Conservation (phyloP, 2,329 filamentous ascomycete genomes). For the Hirsutella thompsonii region DNA sequence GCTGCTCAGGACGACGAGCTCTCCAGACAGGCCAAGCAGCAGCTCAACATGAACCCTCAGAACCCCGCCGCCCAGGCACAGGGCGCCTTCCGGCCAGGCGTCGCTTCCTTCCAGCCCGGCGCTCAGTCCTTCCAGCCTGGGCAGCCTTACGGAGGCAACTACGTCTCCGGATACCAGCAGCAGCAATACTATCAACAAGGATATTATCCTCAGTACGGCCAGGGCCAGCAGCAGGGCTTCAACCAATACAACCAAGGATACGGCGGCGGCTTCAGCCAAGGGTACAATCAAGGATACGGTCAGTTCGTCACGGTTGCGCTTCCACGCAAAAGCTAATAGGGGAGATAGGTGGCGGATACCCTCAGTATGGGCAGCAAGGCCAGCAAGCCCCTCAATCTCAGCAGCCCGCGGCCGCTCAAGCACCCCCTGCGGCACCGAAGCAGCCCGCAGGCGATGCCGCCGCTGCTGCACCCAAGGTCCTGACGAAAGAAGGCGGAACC, state of each 20-base stretch:
- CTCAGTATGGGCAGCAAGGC: conserved; percentile 36
- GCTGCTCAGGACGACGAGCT: conserved; percentile 66
- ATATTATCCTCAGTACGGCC: conserved; percentile 47
- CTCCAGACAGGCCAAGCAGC: conserved; percentile 61
- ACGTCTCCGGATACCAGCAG: conserved; percentile 41
- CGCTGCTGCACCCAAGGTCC: conserved; percentile 35
- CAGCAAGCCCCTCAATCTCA: conserved; percentile 27
- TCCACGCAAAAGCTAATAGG: conserved; percentile 6
- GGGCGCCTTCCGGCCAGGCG: conserved; percentile 35
- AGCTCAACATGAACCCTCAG: conserved; percentile 57
- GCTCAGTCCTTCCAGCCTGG: conserved; percentile 61
- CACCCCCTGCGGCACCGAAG: conserved; percentile 27
- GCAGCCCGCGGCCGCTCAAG: conserved; percentile 27
- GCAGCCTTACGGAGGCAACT: conserved; percentile 50
- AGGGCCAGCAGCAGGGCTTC: conserved; percentile 34
- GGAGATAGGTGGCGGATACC: conserved; percentile 33
- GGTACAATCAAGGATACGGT: conserved; percentile 35
- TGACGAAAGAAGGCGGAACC: conserved; percentile 40
- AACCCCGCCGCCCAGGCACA: conserved; percentile 28
- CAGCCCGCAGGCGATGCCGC: conserved; percentile 17
- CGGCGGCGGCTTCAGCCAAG: conserved; percentile 36
- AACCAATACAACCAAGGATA: conserved; percentile 40
- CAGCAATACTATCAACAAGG: conserved; percentile 36
- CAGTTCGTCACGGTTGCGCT: not conserved
- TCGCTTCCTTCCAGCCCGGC: conserved; percentile 59